A percentile compares a stretch with the other conserved stretches of the same genome.
phyloP scores from a whole-genome alignment of 805 yeast species.

The Teunomyces atbi region DNA sequence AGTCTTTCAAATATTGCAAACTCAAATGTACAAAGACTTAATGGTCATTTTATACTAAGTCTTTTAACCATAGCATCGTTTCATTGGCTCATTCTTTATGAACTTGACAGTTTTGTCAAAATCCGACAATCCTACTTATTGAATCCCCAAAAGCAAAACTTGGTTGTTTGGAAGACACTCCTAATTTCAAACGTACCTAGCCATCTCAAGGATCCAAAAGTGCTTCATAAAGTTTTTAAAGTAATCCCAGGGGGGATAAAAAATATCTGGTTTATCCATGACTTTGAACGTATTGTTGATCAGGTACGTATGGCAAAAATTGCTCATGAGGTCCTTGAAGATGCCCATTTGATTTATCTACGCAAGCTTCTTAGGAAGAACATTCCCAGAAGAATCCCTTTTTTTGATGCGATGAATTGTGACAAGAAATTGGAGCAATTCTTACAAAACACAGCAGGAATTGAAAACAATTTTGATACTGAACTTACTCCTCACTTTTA shows the following conservation, averaged over 20 bases:
- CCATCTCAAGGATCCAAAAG: conserved; percentile 21
- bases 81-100: conserved; percentile 55
- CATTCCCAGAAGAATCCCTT: neutral
- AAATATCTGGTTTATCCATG: conserved; percentile 57
- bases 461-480: neutral
- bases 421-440: neutral
- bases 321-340: conserved; percentile 29
- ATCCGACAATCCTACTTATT: conserved; percentile 46
- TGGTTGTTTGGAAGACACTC: conserved; percentile 29
- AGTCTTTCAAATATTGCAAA: conserved; percentile 71
- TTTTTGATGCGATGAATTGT: neutral
- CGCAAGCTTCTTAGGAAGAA: conserved; percentile 33
- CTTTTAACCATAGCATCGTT: conserved; percentile 53
- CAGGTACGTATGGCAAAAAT: conserved; percentile 22
- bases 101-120: conserved; percentile 50
- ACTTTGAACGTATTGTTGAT: conserved; percentile 18
- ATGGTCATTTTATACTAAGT: conserved; percentile 64
- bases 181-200: conserved; percentile 49
- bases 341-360: conserved; percentile 20
- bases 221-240: conserved; percentile 28
- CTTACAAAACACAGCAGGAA: neutral
- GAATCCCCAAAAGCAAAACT: conserved; percentile 22
- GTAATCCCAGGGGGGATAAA: conserved; percentile 54
- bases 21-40: conserved; percentile 45
- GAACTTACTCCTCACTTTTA: conserved; percentile 18